A percentile compares a stretch with the other conserved stretches of the same genome.
Conservation (phyloP, 345 rosid genomes). For the Carallia brachiata region DNA sequence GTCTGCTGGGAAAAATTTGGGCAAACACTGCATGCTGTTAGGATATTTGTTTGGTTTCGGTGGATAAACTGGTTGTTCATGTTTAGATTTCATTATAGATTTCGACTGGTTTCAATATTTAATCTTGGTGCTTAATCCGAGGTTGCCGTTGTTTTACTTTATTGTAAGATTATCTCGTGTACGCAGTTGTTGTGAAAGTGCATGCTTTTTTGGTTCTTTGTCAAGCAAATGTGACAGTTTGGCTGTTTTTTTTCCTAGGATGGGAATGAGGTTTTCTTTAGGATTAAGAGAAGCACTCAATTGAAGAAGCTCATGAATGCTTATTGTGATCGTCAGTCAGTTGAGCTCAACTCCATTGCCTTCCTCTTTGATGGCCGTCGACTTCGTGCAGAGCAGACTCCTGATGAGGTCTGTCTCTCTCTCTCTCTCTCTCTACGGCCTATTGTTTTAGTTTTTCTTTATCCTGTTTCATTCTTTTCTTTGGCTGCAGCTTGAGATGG, state of each 20-base stretch:
- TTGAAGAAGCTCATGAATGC: constrained; percentile 89
- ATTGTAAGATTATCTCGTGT: too few species aligned
- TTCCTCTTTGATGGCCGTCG: constrained; percentile 90
- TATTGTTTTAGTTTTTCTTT: background rate
- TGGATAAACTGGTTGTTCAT: too few species aligned
- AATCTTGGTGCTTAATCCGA: too few species aligned
- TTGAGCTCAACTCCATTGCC: constrained; percentile 70
- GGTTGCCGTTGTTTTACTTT: too few species aligned
- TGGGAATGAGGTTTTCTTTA: constrained; percentile 81
- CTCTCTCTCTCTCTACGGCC: background rate
- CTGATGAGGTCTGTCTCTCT: constrained; percentile 58
- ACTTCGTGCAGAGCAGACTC: constrained; percentile 77
- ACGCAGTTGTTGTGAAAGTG: too few species aligned
- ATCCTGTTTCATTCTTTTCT: background rate
- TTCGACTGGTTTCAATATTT: too few species aligned
- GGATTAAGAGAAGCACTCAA: constrained; percentile 85
- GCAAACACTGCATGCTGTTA: too few species aligned
- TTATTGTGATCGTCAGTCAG: constrained; percentile 80
- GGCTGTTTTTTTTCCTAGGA: constrained; percentile 38
- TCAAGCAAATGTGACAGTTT: too few species aligned
- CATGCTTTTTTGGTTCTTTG: too few species aligned
- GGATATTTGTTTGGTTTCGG: too few species aligned
- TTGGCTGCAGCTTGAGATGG: constrained; percentile 65
- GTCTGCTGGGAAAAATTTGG: too few species aligned
- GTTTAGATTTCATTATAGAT: too few species aligned